Evolutionary conservation across 2,329 filamentous ascomycete species (phyloP), one percentile per base, ranked within the genome.

Genomic region (Alternaria dauci): DNA sequence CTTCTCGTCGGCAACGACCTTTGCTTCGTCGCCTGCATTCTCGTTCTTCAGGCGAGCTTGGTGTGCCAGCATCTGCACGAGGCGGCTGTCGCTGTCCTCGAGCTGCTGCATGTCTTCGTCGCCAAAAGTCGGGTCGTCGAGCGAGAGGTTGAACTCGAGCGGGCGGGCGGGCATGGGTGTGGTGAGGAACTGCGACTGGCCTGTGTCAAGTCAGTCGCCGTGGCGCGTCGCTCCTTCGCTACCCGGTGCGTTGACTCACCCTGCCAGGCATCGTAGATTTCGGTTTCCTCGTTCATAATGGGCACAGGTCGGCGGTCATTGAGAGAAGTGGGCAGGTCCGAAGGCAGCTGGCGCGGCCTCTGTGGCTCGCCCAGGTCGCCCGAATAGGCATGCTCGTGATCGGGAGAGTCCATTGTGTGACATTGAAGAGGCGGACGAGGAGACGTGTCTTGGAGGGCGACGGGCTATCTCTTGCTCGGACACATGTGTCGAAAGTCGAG

Each of bases 251-350:
- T 39, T 85, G 52, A 68, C 84, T 76, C 78, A 90, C 94, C 94
- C 89, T 98, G 93, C 95, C 95, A 99, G 70, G 93, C 95, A 86
- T 99, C 95, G 79, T 98, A 99, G 82, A 97, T 93, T 83, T 98
- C 95, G 41, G 94, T 97, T 83, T 98, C 95, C 39, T 85, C 85
- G 57, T 91, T 86, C 65, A 89, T 86, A 63, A 89, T 88, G 47
- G 79, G 84, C 4, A 89, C 86, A 34, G 91, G 86, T 70, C 89
- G 87, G 62, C 95, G 88, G 82, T 99, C 95, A 78, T 99, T 91
- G 56, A 99, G 87, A 12, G 94, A 97, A 68, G 87, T 95, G 11
- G 95, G 95, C 36, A 99, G 87, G 80, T 99, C 95, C 68, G 87
- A 82, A 41, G 95, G 95, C 52, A 98, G 87, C 62, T 81, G 77